Evolutionary conservation across 2,329 filamentous ascomycete genomes (phyloP).

Genomic region (Tolypocladium tundrense): DNA sequence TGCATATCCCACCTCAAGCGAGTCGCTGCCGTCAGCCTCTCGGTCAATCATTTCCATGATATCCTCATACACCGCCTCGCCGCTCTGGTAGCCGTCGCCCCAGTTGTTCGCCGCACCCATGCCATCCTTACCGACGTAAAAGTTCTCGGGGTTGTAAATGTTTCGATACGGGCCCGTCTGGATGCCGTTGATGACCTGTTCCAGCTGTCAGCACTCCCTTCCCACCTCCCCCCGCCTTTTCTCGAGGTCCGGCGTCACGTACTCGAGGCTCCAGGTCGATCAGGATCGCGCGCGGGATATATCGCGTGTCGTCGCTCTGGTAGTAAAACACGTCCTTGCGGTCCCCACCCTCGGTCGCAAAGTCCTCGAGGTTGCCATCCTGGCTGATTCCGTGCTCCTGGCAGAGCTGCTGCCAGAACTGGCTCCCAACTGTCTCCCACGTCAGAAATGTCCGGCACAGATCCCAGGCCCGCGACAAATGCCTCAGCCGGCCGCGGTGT

Average conservation of each 20-base stretch:
- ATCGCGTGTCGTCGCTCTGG: conserved; percentile 96
- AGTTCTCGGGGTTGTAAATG: conserved; percentile 99
- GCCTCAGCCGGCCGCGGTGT: not conserved
- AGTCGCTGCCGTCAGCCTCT: conserved; percentile 95
- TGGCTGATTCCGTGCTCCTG: conserved; percentile 97
- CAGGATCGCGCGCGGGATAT: conserved; percentile 91
- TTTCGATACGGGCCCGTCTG: conserved; percentile 93
- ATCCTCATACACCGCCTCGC: conserved; percentile 86
- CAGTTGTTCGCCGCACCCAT: conserved; percentile 96
- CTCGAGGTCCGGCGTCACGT: conserved; percentile 8
- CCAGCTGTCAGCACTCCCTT: not conserved
- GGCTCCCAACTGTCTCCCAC: conserved; percentile 65
- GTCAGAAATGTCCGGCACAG: conserved; percentile 4
- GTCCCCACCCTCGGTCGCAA: conserved; percentile 94
- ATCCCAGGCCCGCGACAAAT: not conserved
- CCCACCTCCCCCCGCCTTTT: not conserved
- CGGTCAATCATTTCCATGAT: conserved; percentile 99
- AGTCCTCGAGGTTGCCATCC: conserved; percentile 94
- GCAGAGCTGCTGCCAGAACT: conserved; percentile 99
- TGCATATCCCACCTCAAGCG: conserved; percentile 58
- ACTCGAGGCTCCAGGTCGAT: conserved; percentile 90
- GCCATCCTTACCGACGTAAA: conserved; percentile 91
- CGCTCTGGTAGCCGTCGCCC: conserved; percentile 91
- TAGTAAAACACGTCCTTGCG: conserved; percentile 99
- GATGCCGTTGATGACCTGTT: conserved; percentile 74